These are phyloP conservation scores for Clausena lansium DNA, from an alignment of 345 rosid genomes.

Conservation along the genomic window DNA sequence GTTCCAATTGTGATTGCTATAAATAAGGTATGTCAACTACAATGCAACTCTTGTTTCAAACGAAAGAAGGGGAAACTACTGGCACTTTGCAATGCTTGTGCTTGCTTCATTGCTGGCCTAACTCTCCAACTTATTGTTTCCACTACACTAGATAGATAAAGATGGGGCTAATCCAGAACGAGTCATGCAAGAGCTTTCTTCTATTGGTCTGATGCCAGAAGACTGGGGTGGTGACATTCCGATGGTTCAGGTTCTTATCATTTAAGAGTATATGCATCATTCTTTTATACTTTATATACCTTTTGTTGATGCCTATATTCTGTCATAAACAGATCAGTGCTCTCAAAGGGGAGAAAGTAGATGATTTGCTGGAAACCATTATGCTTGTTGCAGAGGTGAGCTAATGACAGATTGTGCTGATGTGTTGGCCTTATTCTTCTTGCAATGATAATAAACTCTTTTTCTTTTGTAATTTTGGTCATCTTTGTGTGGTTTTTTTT, in stretches of 20 bases:
- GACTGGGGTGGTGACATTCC: slow-evolving; percentile 98
- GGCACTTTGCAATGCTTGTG: slow-evolving; percentile 14
- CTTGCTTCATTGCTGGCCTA: slow-evolving; percentile 14
- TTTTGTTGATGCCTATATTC: slow-evolving; percentile 24
- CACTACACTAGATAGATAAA: slow-evolving; percentile 74
- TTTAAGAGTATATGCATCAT: slow-evolving; percentile 17
- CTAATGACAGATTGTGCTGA: slow-evolving; percentile 2
- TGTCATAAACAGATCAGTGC: slow-evolving; percentile 84
- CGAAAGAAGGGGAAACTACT: slow-evolving; percentile 12
- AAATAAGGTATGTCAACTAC: slow-evolving; percentile 59
- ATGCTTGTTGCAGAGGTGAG: slow-evolving; percentile 99
- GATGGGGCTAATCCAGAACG: slow-evolving; percentile 94
- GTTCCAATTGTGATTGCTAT: slow-evolving; percentile 91
- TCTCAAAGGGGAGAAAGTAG: slow-evolving; percentile 78
- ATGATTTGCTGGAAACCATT: slow-evolving; percentile 87
- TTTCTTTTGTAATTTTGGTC: not conserved
- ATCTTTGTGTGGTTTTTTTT: not conserved
- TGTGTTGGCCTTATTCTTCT: slow-evolving; percentile 10
- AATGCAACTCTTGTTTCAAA: slow-evolving; percentile 10
- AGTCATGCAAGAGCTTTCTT: slow-evolving; percentile 98
- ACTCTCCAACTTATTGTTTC: slow-evolving; percentile 18
- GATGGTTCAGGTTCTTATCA: slow-evolving; percentile 78
- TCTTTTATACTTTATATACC: slow-evolving; percentile 20
- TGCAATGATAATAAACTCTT: not conserved
- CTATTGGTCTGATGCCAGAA: slow-evolving; percentile 95